These are phyloP conservation scores for Colletotrichum horii DNA, from an alignment of 2,329 filamentous ascomycete species.

Conservation along the genomic window DNA sequence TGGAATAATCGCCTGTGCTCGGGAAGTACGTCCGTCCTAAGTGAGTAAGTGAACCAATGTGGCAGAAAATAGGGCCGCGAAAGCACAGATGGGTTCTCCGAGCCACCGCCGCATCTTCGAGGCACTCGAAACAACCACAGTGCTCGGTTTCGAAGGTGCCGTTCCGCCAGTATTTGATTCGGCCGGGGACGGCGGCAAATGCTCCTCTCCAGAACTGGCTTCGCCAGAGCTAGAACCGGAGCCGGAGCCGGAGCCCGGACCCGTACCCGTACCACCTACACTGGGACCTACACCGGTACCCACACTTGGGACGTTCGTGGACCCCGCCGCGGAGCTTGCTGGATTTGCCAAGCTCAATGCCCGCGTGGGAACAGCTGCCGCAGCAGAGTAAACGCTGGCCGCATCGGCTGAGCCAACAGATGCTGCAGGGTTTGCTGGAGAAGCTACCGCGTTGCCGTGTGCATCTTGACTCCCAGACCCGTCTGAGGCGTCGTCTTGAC, in stretches of 20 bases:
- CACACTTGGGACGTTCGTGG: neutral
- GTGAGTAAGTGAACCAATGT: neutral
- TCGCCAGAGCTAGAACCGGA: neutral
- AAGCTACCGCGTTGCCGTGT: neutral
- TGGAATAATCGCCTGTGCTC: no score
- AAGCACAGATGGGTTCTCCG: neutral
- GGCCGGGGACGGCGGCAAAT: neutral
- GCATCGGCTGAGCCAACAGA: neutral
- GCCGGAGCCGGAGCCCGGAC: neutral
- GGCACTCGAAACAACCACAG: neutral
- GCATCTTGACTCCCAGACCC: neutral
- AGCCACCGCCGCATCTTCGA: accelerated
- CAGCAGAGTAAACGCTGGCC: neutral
- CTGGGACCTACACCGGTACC: neutral
- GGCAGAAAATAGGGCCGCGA: accelerated
- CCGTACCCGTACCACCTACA: no score
- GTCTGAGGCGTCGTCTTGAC: neutral
- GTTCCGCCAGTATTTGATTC: neutral
- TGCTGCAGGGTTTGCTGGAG: neutral
- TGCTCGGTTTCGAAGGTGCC: neutral
- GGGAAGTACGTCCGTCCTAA: no score
- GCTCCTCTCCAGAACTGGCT: neutral
- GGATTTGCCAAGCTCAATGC: accelerated
- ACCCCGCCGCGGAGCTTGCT: neutral
- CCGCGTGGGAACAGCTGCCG: neutral